These are phyloP conservation scores for Tulasnella sp. DNA, from an alignment of 768 basidiomycete genomes.

Conservation along the genomic window DNA sequence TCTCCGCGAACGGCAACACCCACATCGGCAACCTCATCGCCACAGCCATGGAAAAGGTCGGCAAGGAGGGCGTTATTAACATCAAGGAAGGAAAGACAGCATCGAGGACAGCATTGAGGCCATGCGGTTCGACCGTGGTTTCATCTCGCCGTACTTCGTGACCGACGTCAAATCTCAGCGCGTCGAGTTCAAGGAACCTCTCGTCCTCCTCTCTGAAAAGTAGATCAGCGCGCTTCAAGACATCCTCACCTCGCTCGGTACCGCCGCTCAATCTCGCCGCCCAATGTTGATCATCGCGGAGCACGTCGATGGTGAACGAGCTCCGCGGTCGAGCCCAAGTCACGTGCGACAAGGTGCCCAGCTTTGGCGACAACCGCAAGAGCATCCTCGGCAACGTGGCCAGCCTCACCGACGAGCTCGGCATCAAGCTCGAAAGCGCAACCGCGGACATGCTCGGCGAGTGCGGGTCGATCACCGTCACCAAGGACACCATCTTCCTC, in stretches of 20 bases:
- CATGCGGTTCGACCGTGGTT: slow-evolving; percentile 99
- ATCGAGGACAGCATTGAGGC: slow-evolving; percentile 99
- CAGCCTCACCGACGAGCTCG: slow-evolving; percentile 90
- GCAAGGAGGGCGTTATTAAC: slow-evolving; percentile 99
- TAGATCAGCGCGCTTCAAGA: slow-evolving; percentile 94
- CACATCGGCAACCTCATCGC: slow-evolving; percentile 94
- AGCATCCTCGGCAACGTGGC: slow-evolving; percentile 93
- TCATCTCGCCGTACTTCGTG: slow-evolving; percentile 96
- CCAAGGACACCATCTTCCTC: slow-evolving; percentile 94
- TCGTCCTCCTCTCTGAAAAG: slow-evolving; percentile 91
- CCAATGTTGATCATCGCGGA: slow-evolving; percentile 95
- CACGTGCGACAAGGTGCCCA: slow-evolving; percentile 89
- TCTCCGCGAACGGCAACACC: slow-evolving; percentile 70
- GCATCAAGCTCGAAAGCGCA: slow-evolving; percentile 91
- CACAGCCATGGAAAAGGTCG: slow-evolving; percentile 98
- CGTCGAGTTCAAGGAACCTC: slow-evolving; percentile 94
- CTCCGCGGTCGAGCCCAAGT: slow-evolving; percentile 95
- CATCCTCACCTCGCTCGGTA: slow-evolving; percentile 83
- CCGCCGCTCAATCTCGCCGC: slow-evolving; percentile 52
- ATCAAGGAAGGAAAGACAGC: slow-evolving; percentile 97
- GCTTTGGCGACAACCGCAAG: slow-evolving; percentile 99
- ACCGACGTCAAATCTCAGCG: slow-evolving; percentile 96
- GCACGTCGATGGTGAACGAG: slow-evolving; percentile 99
- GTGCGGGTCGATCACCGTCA: slow-evolving; percentile 84
- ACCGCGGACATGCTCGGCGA: slow-evolving; percentile 82